Base-by-base conservation (phyloP, 2,329 filamentous ascomycete species). In the Aspergillus udagawae region DNA sequence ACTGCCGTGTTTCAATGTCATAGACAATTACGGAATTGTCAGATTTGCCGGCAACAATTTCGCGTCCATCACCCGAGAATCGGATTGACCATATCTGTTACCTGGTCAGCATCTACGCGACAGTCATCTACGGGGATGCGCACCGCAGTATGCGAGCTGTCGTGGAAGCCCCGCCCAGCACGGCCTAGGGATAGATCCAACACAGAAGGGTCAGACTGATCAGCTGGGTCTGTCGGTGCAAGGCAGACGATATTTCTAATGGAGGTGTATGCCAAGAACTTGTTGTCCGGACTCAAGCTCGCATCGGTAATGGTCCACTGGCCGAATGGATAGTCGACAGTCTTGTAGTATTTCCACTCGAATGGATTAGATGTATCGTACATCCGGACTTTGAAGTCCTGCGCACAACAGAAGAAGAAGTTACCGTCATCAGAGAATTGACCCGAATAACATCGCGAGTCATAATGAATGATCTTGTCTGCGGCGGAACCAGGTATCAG, bases 291-390 rank as follows among this genome's bases (percentile, higher is more conserved):
- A 59, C 90, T 95, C 47, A 97, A 75, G 0, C 90, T 90, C 1
- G 93, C 92, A 74, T 99, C 94, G 14, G 94, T 97, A 63, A 99
- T 88, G 1, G 93, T 97, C 94, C 94, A 99, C 66, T 91, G 88
- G 2, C 92, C 94, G 63, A 87, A 90, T 0, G 91, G 91, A 73
- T 94, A 96, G 28, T 81, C 78, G 4, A 92, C 90, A 0, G 90
- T 93, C 77, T 93, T 97, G 80, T 97, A 97, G 73, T 96, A 92
- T 71, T 88, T 89, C 94, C 94, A 99, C 63, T 92, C 84, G 74
- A 94, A 96, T 0, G 93, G 92, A 65, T 97, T 96, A 1, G 90
- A 92, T 0, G 94, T 97, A 73, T 97, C 93, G 75, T 97, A 99
- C 90, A 99, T 92, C 53, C 92, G 88, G 9, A 99, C 92, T 65